These are phyloP conservation scores for Puccinellia tenuiflora DNA, from an alignment of 176 grass and related monocot genomes.

Conservation along the genomic window DNA sequence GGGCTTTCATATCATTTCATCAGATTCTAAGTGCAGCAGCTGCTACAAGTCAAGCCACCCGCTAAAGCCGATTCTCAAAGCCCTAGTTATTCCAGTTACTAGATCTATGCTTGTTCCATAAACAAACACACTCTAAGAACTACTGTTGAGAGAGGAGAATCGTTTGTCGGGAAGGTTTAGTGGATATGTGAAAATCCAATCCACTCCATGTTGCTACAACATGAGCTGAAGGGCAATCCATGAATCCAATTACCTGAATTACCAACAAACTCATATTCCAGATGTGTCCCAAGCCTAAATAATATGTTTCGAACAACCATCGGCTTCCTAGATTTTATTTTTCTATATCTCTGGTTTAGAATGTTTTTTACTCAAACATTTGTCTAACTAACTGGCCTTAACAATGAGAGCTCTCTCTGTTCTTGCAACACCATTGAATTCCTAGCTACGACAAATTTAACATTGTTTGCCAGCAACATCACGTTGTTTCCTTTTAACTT, in stretches of 20 bases:
- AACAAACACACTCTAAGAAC: too few species aligned
- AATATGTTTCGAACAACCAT: not conserved
- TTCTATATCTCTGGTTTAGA: not conserved
- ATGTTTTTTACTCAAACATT: not conserved
- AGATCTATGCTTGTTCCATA: too few species aligned
- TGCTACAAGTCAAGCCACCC: too few species aligned
- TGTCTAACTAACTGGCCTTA: not conserved
- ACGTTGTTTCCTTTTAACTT: not conserved
- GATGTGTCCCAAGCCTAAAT: not conserved
- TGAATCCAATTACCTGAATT: not conserved
- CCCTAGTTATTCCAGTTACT: too few species aligned
- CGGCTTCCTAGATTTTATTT: not conserved
- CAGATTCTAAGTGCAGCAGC: too few species aligned
- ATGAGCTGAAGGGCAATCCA: not conserved
- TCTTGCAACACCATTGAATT: not conserved
- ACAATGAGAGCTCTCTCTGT: not conserved
- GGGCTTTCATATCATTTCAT: too few species aligned
- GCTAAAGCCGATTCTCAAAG: too few species aligned
- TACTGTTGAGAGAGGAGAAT: too few species aligned
- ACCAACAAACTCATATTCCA: not conserved
- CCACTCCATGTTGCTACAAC: not conserved
- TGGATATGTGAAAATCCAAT: not conserved
- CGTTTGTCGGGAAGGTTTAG: too few species aligned
- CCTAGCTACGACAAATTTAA: not conserved
- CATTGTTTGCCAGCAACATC: not conserved